These are phyloP conservation scores for Thyridium curvatum DNA, from an alignment of 2,329 filamentous ascomycete genomes.

Conservation along the genomic window DNA sequence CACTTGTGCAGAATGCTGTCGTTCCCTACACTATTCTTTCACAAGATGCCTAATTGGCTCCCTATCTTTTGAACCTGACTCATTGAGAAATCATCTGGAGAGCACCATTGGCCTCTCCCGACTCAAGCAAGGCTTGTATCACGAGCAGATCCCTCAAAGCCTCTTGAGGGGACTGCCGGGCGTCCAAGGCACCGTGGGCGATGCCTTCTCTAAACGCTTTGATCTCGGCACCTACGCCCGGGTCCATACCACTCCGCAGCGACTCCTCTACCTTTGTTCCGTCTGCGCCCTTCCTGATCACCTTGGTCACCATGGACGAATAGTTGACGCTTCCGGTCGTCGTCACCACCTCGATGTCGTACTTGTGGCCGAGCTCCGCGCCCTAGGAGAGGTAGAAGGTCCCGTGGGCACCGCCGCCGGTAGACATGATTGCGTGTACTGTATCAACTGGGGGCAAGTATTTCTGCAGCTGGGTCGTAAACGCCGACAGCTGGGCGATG, in stretches of 20 bases:
- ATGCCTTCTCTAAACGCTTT: conserved; percentile 19
- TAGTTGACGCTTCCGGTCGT: conserved; percentile 19
- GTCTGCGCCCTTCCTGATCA: conserved; percentile 4
- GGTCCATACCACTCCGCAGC: conserved; percentile 11
- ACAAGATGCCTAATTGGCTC: too few relatives aligned
- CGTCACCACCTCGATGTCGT: conserved; percentile 18
- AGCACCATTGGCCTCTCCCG: too few relatives aligned
- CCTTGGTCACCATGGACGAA: conserved; percentile 13
- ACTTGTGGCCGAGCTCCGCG: conserved; percentile 20
- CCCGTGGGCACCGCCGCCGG: conserved; percentile 15
- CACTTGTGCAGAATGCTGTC: too few relatives aligned
- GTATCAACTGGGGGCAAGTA: conserved; percentile 63
- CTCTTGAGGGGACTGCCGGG: conserved; percentile 17
- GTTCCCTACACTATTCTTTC: too few relatives aligned
- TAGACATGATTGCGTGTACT: conserved; percentile 44
- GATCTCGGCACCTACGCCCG: conserved; percentile 21
- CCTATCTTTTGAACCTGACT: too few relatives aligned
- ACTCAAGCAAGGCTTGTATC: conserved; percentile 20
- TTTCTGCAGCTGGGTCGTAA: conserved; percentile 45
- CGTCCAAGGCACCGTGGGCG: conserved; percentile 10
- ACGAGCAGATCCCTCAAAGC: conserved; percentile 22
- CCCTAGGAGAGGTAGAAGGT: conserved; percentile 19
- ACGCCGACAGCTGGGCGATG: conserved; percentile 44
- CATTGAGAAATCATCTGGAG: too few relatives aligned
- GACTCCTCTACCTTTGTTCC: neutral